A percentile compares a stretch with the other conserved stretches of the same genome.
These are phyloP conservation scores for Penicillium sp. DNA, from an alignment of 2,329 filamentous ascomycete species.

Conservation along the genomic window DNA sequence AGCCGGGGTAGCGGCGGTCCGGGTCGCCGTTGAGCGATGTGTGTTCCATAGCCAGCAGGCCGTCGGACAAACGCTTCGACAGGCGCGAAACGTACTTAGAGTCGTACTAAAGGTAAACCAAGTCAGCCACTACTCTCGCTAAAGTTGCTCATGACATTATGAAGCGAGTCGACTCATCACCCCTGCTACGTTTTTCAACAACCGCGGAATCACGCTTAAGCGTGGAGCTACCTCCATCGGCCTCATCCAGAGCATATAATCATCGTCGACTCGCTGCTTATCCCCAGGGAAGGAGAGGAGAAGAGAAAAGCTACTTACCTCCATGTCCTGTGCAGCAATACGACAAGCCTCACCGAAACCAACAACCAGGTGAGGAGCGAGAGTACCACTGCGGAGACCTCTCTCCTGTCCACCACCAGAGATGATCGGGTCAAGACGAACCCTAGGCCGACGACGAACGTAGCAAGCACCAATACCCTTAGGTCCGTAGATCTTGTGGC, in stretches of 20 bases:
- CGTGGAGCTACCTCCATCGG: constrained; percentile 57
- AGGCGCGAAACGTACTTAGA: constrained; percentile 80
- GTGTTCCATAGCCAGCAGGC: constrained; percentile 87
- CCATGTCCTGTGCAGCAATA: constrained; percentile 86
- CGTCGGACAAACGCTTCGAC: constrained; percentile 81
- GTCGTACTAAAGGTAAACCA: constrained; percentile 78
- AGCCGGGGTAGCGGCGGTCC: constrained; percentile 86
- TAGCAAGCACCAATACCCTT: constrained; percentile 98
- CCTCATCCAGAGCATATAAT: constrained; percentile 80
- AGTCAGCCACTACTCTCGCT: constrained; percentile 13
- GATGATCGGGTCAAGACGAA: constrained; percentile 94
- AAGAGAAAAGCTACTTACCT: constrained; percentile 63
- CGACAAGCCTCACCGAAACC: constrained; percentile 96
- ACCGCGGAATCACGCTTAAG: constrained; percentile 40
- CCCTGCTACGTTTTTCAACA: constrained; percentile 69
- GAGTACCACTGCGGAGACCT: constrained; percentile 89
- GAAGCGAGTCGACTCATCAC: constrained; percentile 60
- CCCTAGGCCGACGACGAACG: constrained; percentile 86
- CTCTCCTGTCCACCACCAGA: constrained; percentile 95
- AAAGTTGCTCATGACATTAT: neutral
- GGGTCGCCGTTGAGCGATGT: constrained; percentile 88
- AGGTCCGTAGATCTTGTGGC: constrained; percentile 97
- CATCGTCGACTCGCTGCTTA: constrained; percentile 52
- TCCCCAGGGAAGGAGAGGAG: neutral
- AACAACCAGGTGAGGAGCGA: constrained; percentile 85